Evolutionary conservation across 2,329 filamentous ascomycete genomes (phyloP).

Genomic region (Cercospora berteroae): DNA sequence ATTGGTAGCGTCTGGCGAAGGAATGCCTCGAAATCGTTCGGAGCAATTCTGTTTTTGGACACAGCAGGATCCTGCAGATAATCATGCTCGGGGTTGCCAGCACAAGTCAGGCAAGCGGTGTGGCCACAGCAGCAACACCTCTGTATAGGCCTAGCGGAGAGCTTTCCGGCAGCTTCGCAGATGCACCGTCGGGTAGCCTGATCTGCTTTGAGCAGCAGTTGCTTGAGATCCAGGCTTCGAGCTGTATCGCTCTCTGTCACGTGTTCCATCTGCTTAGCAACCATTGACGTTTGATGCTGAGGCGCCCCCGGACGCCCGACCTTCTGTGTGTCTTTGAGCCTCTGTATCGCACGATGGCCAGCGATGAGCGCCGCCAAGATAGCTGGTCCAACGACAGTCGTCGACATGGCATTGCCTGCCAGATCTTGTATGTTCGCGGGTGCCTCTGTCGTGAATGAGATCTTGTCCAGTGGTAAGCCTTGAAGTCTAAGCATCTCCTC

Average conservation of each 20-base stretch:
- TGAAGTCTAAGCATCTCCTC: conserved; percentile 65
- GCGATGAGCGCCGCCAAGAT: conserved; percentile 60
- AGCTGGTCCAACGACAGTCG: conserved; percentile 65
- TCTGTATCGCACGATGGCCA: conserved; percentile 24
- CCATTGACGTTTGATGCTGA: not conserved
- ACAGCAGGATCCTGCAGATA: conserved; percentile 35
- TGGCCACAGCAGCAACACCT: conserved; percentile 54
- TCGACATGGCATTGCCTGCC: conserved; percentile 77
- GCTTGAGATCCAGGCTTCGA: not conserved
- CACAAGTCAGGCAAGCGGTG: conserved; percentile 55
- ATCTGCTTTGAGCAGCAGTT: conserved; percentile 8
- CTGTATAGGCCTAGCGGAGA: conserved; percentile 44
- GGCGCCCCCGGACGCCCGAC: not conserved
- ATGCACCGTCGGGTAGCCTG: conserved; percentile 43
- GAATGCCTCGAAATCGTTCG: conserved; percentile 24
- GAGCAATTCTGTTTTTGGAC: conserved; percentile 33
- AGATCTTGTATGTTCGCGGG: conserved; percentile 61
- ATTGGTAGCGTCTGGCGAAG: conserved; percentile 26
- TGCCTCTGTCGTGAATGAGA: conserved; percentile 64
- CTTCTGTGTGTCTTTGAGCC: not conserved
- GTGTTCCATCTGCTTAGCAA: not conserved
- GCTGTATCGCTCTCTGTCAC: not conserved
- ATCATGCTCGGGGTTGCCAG: conserved; percentile 53
- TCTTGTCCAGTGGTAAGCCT: conserved; percentile 62
- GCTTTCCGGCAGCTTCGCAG: conserved; percentile 54